phyloP scores from a whole-genome alignment of 116 monocot genomes.

The Posidonia oceanica region DNA sequence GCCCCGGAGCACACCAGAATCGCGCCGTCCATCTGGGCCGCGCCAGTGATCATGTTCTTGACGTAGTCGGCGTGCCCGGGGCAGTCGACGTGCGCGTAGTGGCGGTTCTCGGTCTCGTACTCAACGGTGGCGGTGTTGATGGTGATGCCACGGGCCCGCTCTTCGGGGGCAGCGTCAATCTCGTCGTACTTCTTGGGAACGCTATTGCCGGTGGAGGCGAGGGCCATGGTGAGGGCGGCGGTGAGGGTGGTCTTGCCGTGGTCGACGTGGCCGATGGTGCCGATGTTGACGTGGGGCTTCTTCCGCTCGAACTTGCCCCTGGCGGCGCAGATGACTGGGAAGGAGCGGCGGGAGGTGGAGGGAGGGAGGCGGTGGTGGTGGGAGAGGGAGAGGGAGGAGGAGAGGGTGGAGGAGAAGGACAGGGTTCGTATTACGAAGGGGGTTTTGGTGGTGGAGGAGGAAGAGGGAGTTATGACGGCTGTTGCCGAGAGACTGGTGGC shows the following conservation, averaged over 20 bases:
- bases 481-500: not conserved
- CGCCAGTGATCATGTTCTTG: conserved; percentile 94
- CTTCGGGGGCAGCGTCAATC: conserved; percentile 75
- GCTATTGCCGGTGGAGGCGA: conserved; percentile 36
- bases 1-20: conserved; percentile 95
- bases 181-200: conserved; percentile 66
- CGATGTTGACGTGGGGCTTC: conserved; percentile 74
- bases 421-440: conserved; percentile 2
- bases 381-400: not conserved
- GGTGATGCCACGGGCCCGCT: conserved; percentile 72
- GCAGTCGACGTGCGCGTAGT: conserved; percentile 84
- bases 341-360: conserved; percentile 8
- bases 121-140: conserved; percentile 78
- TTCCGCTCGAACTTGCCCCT: conserved; percentile 72
- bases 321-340: conserved; percentile 31
- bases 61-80: conserved; percentile 83
- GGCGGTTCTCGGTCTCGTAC: conserved; percentile 65
- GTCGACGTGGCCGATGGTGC: conserved; percentile 78
- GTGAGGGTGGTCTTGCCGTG: conserved; percentile 80
- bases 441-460: conserved; percentile 3
- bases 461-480: not conserved
- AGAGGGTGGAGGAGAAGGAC: conserved; percentile 19
- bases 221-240: conserved; percentile 67
- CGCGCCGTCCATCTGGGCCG: conserved; percentile 97
- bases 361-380: not conserved